Evolutionary conservation across 345 rosid genomes (phyloP), one percentile per base, ranked within the genome.

Genomic region (Lepidium didymum): DNA sequence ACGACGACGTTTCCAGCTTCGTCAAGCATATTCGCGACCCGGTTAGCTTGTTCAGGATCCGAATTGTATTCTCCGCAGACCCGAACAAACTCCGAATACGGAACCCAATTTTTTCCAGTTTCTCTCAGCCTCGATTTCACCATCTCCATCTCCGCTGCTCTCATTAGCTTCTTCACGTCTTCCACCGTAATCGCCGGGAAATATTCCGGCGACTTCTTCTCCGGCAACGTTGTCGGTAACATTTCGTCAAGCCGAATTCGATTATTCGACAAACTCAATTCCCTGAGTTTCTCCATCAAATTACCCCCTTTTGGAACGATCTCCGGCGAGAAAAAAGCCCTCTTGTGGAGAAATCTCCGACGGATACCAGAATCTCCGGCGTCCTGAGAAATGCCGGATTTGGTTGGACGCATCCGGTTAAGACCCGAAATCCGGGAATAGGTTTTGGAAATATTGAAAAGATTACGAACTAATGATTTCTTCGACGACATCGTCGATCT

Each of bases 1-100:
- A 94, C 86, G 75, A 94, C 72, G 53, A 89, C 99, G 68, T 73
- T 80, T 43, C 99, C 97, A 0, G 91, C 83, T 47, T 91, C 82
- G 46, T 89, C 96, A 1, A 94, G 89, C 80, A 69, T 58, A 64
- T 81, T 82, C n/a, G 96, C 96, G n/a, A 85, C 59, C 72, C 64
- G 79, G 45, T 27, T 42, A 2, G 82, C 96, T 57, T 83, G 77
- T 44, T 82, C 91, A 38, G 77, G 82, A 83, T 87, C 92, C 72
- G 86, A 77, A 58, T 75, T 83, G 7, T 65, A 76, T 58, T 89
- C 92, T 8, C 80, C 79, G 66, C 95, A 89, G 2, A 86, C 67
- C 77, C 84, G 73, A 59, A 89, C 80, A 50, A 84, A 84, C 37
- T 91, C 99, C 44, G 86, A 53, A 61, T 79, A 83, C n/a, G 85